A percentile compares a stretch with the other conserved stretches of the same genome.
phyloP scores from a whole-genome alignment of 805 yeast genomes.

The Zygosaccharomyces siamensis region DNA sequence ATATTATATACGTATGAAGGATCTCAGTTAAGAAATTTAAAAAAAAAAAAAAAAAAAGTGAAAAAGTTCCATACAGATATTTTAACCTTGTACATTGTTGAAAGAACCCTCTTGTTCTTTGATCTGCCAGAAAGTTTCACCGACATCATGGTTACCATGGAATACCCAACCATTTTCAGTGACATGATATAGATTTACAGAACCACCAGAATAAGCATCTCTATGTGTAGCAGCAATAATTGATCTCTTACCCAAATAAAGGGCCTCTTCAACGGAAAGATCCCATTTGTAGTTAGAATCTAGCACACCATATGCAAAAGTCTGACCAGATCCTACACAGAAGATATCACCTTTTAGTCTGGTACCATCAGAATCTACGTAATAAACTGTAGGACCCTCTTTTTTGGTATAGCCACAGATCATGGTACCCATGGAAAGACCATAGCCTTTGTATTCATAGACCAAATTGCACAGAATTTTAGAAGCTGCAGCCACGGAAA shows the following conservation, averaged over 20 bases:
- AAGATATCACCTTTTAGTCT: slow-evolving; percentile 90
- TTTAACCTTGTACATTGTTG: slow-evolving; percentile 58
- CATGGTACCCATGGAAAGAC: slow-evolving; percentile 99
- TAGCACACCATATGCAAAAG: slow-evolving; percentile 97
- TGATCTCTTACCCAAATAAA: slow-evolving; percentile 89
- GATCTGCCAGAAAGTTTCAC: slow-evolving; percentile 84
- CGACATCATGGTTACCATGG: slow-evolving; percentile 94
- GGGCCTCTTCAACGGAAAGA: slow-evolving; percentile 84
- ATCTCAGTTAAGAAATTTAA: not conserved
- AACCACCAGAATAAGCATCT: slow-evolving; percentile 98
- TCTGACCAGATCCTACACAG: slow-evolving; percentile 98
- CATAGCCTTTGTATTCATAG: slow-evolving; percentile 93
- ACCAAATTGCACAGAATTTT: slow-evolving; percentile 88
- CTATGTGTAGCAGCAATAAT: slow-evolving; percentile 97
- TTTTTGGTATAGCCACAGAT: slow-evolving; percentile 93
- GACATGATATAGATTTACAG: slow-evolving; percentile 87
- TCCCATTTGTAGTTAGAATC: slow-evolving; percentile 94
- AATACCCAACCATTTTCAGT: slow-evolving; percentile 91
- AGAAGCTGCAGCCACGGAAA: slow-evolving; percentile 94
- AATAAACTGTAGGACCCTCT: slow-evolving; percentile 92
- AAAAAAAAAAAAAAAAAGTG: not conserved
- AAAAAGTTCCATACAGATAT: not conserved
- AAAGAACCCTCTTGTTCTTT: slow-evolving; percentile 86
- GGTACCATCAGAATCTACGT: slow-evolving; percentile 96
- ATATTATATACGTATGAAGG: not conserved